phyloP scores from a whole-genome alignment of 1,284 basidiomycete genomes.

The Boletus semigastroideus region DNA sequence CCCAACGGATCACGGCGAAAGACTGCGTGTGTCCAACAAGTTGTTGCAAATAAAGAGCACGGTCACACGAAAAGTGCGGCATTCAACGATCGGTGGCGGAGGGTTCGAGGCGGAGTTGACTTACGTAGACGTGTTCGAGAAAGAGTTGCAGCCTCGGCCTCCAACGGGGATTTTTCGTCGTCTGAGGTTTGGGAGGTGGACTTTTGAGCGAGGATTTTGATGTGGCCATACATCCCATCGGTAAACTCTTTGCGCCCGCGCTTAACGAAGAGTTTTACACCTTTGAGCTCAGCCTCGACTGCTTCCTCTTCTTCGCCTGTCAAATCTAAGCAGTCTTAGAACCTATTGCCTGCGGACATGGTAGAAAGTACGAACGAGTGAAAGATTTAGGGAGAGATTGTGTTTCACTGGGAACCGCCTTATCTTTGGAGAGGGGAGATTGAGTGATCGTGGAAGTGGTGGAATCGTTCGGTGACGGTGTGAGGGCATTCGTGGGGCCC shows the following conservation, averaged over 20 bases:
- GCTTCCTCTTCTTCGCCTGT: conserved; percentile 68
- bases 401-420: background rate
- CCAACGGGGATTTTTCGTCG: background rate
- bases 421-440: conserved; percentile 2
- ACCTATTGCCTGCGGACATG: background rate
- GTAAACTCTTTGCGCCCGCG: conserved; percentile 58
- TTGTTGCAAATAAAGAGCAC: background rate
- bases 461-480: conserved; percentile 20
- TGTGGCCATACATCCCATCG: conserved; percentile 57
- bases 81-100: conserved; percentile 24
- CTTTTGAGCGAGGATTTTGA: conserved; percentile 53
- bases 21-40: conserved; percentile 36
- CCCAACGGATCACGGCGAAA: conserved; percentile 67
- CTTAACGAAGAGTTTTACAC: conserved; percentile 59
- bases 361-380: conserved; percentile 14
- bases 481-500: conserved; percentile 8
- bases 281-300: conserved; percentile 52
- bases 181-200: background rate
- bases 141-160: conserved; percentile 3
- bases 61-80: conserved; percentile 6
- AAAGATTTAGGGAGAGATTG: conserved; percentile 12
- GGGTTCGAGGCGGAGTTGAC: conserved; percentile 24
- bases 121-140: conserved; percentile 35
- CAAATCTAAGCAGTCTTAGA: conserved; percentile 23
- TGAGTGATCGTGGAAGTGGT: conserved; percentile 1